Evolutionary conservation across 768 basidiomycete species (phyloP), one percentile per base, ranked within the genome.

Genomic region (Leccinum variicolor): DNA sequence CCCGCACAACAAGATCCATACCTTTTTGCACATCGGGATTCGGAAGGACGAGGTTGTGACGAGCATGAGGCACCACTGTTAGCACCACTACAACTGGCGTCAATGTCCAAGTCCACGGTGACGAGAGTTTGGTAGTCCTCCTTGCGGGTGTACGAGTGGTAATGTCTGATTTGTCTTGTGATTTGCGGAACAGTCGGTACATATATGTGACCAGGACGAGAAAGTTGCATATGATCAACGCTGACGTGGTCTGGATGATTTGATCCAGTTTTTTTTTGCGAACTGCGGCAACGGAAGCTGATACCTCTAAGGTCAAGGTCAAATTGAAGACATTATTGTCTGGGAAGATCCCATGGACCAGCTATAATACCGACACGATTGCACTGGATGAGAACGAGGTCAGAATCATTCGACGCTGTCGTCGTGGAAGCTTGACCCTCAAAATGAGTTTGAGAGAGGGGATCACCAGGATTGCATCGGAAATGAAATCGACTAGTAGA

Each of bases 331-430:
- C 15, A 36, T 17, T 7, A 17, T 36, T 36, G 34, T 15, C 6
- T 17, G 15, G 6, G 6, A 15, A n/a, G 3, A 28, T 21, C 34
- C 19, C 15, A 31, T 41, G 36, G 17, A 28, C 4, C 19, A 57
- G 1, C 8, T 61, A 57, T 36, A 41, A 41, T 14, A n/a, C 0
- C n/a, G 48, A 65, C 17, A 65, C 4, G 49, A 59, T 46, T 6
- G 41, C 50, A 48, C 57, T 62, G 6, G 52, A 4, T 1, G 64
- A n/a, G 14, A 65, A 65, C 10, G 57, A 33, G 34, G 28, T 54
- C 14, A 65, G 17, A 21, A 66, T 48, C 64, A 65, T 65, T 26
- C 48, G 53, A 41, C 52, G 64, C 23, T 62, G 60, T 43, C 52
- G 17, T 23, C 3, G 19, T 9, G 64, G 61, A 51, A 65, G 64